These are phyloP conservation scores for Malus sieversii DNA, from an alignment of 306 rosid species.

Conservation along the genomic window DNA sequence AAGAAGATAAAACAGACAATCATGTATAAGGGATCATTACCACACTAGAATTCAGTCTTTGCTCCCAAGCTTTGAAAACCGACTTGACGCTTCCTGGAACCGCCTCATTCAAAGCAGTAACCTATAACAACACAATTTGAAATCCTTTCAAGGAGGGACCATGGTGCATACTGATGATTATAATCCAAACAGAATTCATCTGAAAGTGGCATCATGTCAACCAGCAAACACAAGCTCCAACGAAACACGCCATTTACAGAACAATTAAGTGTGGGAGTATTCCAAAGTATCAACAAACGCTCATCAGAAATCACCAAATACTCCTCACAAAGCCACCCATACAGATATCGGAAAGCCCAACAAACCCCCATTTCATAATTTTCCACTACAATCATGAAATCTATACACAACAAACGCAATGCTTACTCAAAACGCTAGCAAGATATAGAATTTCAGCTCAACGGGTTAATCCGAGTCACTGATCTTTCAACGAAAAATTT, in stretches of 20 bases:
- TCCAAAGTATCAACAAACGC: neutral
- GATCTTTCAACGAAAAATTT: neutral
- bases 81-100: conserved; percentile 73
- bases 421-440: neutral
- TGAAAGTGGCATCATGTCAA: neutral
- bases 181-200: neutral
- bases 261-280: neutral
- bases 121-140: conserved; percentile 30
- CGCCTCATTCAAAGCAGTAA: conserved; percentile 89
- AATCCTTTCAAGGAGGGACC: neutral
- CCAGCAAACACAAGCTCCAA: neutral
- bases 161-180: neutral
- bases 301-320: neutral
- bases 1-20: neutral
- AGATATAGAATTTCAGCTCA: neutral
- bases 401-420: neutral
- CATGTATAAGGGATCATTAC: conserved; percentile 30
- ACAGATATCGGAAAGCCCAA: too few relatives aligned
- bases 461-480: neutral
- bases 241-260: neutral
- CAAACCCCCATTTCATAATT: neutral
- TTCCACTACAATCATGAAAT: neutral
- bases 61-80: conserved; percentile 94
- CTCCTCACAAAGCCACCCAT: neutral
- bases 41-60: conserved; percentile 65